Evolutionary conservation across 23 red algal genomes (phyloP).

Genomic region (Gracilaria gracilis): DNA sequence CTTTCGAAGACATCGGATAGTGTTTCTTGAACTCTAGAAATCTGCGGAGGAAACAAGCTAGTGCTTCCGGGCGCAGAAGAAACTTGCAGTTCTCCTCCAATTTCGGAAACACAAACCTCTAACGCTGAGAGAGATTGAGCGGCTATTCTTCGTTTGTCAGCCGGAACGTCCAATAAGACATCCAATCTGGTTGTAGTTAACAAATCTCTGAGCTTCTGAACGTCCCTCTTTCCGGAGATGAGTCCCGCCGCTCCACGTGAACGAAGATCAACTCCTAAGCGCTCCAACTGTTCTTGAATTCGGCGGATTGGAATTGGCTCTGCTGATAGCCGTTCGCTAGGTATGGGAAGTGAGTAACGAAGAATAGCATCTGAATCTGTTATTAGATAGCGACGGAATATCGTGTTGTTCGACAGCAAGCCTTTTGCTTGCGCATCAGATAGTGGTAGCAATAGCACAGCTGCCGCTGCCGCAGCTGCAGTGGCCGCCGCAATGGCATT

Average conservation of each 20-base stretch:
- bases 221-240: slow-evolving; percentile 57
- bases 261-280: slow-evolving; percentile 72
- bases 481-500: slow-evolving; percentile 13
- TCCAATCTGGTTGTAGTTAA: slow-evolving; percentile 62
- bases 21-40: slow-evolving; percentile 29
- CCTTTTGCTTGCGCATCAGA: slow-evolving; percentile 30
- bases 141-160: slow-evolving; percentile 49
- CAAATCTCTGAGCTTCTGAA: slow-evolving; percentile 44
- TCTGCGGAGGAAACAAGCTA: slow-evolving; percentile 32
- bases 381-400: slow-evolving; percentile 87
- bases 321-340: slow-evolving; percentile 43
- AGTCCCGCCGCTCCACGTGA: slow-evolving; percentile 61
- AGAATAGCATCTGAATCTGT: slow-evolving; percentile 88
- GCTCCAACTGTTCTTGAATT: slow-evolving; percentile 63
- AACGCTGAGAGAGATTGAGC: slow-evolving; percentile 59
- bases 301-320: slow-evolving; percentile 53
- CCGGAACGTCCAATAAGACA: slow-evolving; percentile 74
- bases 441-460: slow-evolving; percentile 28
- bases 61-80: neutral
- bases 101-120: slow-evolving; percentile 46
- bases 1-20: slow-evolving; percentile 48
- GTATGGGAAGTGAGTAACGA: slow-evolving; percentile 90
- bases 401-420: slow-evolving; percentile 80
- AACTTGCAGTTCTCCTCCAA: slow-evolving; percentile 52
- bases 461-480: slow-evolving; percentile 11